Evolutionary conservation across 2,329 filamentous ascomycete genomes (phyloP), one percentile per base, ranked within the genome.

Genomic region (Periconia digitata): DNA sequence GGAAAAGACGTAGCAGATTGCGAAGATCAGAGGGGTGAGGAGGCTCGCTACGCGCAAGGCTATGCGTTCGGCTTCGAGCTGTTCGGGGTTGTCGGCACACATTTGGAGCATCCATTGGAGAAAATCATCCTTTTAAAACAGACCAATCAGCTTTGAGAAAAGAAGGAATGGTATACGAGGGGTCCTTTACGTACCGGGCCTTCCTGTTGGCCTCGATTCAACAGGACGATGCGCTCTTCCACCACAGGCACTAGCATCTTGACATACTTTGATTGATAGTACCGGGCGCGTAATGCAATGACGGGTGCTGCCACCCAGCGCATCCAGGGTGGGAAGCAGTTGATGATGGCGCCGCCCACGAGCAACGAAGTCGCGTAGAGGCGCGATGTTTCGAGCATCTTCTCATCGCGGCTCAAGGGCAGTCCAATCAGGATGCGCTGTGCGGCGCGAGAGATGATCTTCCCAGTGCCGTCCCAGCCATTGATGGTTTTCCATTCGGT

Each of bases 171-270:
- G n/a, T n/a, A n/a, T n/a, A n/a, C n/a, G n/a, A n/a, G n/a, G n/a
- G n/a, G n/a, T n/a, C n/a, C n/a, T n/a, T n/a, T n/a, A n/a, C n/a
- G n/a, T n/a, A n/a, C n/a, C n/a, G n/a, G n/a, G n/a, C n/a, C n/a
- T n/a, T n/a, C n/a, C n/a, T n/a, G n/a, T n/a, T n/a, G n/a, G n/a
- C n/a, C n/a, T n/a, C n/a, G n/a, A n/a, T n/a, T n/a, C n/a, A n/a
- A n/a, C n/a, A n/a, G n/a, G n/a, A n/a, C n/a, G 29, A 50, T 34
- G 16, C 47, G 23, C 15, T 43, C 44, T 27, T 51, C 22, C 38
- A 51, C 48, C 15, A 51, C 17, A 12, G 48, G 48, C 4, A 51
- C 27, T 18, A 51, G 22, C 6, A 51, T 47, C 44, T 44, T 47
- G 5, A 43, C 13, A 20, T 32, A 46, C 8, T 27, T 13, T 8